Conservation (phyloP, 2,329 filamentous ascomycete genomes). For the Scortechinia acanthostroma region DNA sequence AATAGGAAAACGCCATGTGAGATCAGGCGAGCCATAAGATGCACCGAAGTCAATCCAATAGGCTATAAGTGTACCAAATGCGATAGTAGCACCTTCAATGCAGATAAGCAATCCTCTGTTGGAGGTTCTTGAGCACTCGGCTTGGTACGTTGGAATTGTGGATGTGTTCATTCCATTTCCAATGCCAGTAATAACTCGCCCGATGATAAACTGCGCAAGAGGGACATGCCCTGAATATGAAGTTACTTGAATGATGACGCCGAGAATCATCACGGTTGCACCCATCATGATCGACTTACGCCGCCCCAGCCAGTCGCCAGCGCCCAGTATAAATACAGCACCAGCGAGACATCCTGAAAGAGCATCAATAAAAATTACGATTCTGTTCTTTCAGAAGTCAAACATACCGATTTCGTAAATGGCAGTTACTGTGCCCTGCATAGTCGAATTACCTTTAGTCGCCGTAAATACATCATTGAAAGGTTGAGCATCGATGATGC, state of each 20-base stretch:
- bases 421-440: slow-evolving; percentile 38
- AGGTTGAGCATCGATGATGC: not conserved
- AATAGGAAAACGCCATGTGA: slow-evolving; percentile 3
- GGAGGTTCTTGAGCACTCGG: not conserved
- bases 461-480: not conserved
- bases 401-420: slow-evolving; percentile 39
- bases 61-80: not conserved
- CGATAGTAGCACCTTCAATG: not conserved
- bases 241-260: slow-evolving; percentile 27
- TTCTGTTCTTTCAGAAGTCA: not conserved
- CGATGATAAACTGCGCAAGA: slow-evolving; percentile 42
- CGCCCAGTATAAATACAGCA: slow-evolving; percentile 23
- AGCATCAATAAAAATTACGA: slow-evolving; percentile 9
- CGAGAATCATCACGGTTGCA: slow-evolving; percentile 28
- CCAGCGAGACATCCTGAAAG: slow-evolving; percentile 23
- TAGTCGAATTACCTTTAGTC: not conserved
- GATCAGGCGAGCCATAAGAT: not conserved
- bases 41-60: not conserved
- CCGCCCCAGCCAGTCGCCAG: slow-evolving; percentile 30
- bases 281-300: slow-evolving; percentile 30
- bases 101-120: not conserved
- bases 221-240: slow-evolving; percentile 8
- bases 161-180: slow-evolving; percentile 48
- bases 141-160: slow-evolving; percentile 41
- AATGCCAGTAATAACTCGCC: slow-evolving; percentile 40